Conservation (phyloP, 306 rosid species). For the Acmispon strigosus region DNA sequence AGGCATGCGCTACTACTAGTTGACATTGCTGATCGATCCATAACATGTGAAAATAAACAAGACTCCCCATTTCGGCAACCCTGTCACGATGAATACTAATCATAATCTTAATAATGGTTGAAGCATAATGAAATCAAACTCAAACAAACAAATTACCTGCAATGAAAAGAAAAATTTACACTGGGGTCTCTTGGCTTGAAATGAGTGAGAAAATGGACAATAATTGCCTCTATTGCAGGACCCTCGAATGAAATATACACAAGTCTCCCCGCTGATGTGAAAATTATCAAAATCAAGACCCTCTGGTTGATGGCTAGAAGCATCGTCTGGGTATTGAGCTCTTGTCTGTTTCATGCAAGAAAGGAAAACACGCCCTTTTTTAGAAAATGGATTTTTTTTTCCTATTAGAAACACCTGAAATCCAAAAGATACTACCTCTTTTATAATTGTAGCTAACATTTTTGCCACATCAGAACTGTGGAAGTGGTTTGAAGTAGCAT, state of each 20-base stretch:
- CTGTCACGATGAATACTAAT: slow-evolving; percentile 30
- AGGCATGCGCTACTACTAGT: slow-evolving; percentile 28
- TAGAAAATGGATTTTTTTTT: neutral
- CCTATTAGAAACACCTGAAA: neutral
- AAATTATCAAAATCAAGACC: slow-evolving; percentile 16
- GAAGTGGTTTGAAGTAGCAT: slow-evolving; percentile 45
- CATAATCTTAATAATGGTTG: neutral
- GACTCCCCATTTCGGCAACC: slow-evolving; percentile 76
- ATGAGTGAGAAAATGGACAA: slow-evolving; percentile 71
- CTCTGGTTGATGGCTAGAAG: slow-evolving; percentile 29
- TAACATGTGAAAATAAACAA: slow-evolving; percentile 62
- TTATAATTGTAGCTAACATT: slow-evolving; percentile 44
- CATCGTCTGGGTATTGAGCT: slow-evolving; percentile 35
- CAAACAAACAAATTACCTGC: slow-evolving; percentile 44
- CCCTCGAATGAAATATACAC: slow-evolving; percentile 50
- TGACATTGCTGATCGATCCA: slow-evolving; percentile 29
- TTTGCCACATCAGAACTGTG: slow-evolving; percentile 43
- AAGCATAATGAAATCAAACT: slow-evolving; percentile 17
- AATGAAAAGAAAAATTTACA: slow-evolving; percentile 70
- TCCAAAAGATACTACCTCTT: slow-evolving; percentile 55
- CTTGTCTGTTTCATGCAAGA: slow-evolving; percentile 44
- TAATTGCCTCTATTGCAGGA: slow-evolving; percentile 50
- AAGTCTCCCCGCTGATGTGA: slow-evolving; percentile 34
- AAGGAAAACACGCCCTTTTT: slow-evolving; percentile 4
- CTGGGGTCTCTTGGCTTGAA: slow-evolving; percentile 43